These are phyloP conservation scores for Ligustrum vulgare DNA, from an alignment of 257 asterid species.

Conservation along the genomic window DNA sequence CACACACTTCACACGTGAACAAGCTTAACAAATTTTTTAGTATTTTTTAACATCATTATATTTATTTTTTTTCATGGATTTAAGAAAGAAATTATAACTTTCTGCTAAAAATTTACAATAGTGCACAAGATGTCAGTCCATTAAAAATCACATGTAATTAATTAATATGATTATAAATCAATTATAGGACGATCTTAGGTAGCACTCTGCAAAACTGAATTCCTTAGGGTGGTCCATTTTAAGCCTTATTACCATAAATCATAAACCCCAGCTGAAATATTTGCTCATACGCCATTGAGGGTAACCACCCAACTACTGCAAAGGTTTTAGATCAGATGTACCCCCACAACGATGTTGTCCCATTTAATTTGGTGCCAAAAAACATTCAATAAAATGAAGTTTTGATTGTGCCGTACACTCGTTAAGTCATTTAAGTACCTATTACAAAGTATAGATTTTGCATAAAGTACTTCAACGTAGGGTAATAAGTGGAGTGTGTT, in stretches of 20 bases:
- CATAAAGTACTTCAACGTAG: too few species aligned
- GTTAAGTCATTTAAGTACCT: neutral
- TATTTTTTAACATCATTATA: too few species aligned
- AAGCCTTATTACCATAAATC: conserved; percentile 18
- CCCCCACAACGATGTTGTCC: conserved; percentile 24
- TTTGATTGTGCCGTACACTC: neutral
- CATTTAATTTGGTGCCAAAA: neutral
- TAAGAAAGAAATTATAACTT: neutral
- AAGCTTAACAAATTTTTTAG: too few species aligned
- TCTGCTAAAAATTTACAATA: neutral
- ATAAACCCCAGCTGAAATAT: neutral
- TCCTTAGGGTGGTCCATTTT: conserved; percentile 43
- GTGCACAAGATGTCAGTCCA: neutral
- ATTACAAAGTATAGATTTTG: neutral
- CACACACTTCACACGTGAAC: too few species aligned
- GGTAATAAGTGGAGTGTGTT: too few species aligned
- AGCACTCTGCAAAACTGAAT: conserved; percentile 28
- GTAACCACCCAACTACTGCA: neutral
- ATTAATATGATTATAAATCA: conserved; percentile 15
- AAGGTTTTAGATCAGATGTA: conserved; percentile 8
- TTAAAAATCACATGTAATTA: neutral
- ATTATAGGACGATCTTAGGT: conserved; percentile 38
- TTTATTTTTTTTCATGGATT: neutral
- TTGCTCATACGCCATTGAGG: neutral
- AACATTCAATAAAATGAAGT: neutral